Percentiles rank a stretch among this genome's conserved stretches.
Evolutionary conservation across 306 rosid genomes (phyloP).

Genomic region (Sicyos baderoa): DNA sequence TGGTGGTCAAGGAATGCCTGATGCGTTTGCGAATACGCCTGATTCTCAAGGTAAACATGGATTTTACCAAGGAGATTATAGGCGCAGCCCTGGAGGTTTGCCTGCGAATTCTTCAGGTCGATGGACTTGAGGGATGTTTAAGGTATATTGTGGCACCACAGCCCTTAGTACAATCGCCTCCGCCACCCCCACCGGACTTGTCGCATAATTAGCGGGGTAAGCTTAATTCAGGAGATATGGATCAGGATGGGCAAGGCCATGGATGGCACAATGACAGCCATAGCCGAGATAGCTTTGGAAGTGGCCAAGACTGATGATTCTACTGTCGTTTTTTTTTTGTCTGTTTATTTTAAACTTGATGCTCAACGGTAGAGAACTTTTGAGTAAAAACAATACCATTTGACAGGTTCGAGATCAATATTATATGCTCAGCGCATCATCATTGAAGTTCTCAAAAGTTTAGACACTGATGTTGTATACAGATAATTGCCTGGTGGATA

Average conservation of each 20-base stretch:
- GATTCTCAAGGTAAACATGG: conserved; percentile 38
- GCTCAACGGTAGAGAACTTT: not conserved
- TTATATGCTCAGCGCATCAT: too few relatives aligned
- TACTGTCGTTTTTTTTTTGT: not conserved
- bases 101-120: conserved; percentile 32
- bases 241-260: conserved; percentile 54
- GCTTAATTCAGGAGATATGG: conserved; percentile 48
- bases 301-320: conserved; percentile 36
- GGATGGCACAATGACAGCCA: conserved; percentile 65
- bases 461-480: not conserved
- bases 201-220: conserved; percentile 45
- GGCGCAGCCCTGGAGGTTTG: conserved; percentile 30
- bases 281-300: conserved; percentile 46
- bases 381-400: not conserved
- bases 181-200: conserved; percentile 55
- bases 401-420: not conserved
- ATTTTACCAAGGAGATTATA: conserved; percentile 38
- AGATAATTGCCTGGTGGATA: not conserved
- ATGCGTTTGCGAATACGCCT: conserved; percentile 28
- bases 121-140: conserved; percentile 72
- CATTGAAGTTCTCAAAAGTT: not conserved
- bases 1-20: conserved; percentile 30
- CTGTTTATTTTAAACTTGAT: not conserved
- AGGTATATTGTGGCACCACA: conserved; percentile 61
- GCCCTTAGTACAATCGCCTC: conserved; percentile 38